Evolutionary conservation across 306 rosid genomes (phyloP), one percentile per base, ranked within the genome.

Genomic region (Delonix regia): DNA sequence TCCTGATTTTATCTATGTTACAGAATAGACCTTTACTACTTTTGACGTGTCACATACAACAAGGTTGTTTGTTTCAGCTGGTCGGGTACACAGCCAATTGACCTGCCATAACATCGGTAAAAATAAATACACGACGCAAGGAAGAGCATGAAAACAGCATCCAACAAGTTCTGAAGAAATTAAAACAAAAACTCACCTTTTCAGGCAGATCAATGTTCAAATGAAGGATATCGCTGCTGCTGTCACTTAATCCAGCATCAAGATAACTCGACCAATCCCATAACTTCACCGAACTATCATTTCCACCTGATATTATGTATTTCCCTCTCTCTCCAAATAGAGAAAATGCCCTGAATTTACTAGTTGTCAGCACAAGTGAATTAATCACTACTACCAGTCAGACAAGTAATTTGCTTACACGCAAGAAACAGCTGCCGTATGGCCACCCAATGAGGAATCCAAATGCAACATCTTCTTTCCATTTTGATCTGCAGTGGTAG

Each of bases 11-110:
- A 80, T 80, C 89, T 88, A 92, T 19, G 87, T 68, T 79, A 92
- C 71, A 21, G 92, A 87, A 78, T 87, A 91, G 82, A 91, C 96
- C 84, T 93, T 92, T 45, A 95, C 94, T 36, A 85, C 88, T 86
- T 95, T 89, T 7, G 96, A 86, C 47, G 98, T 92, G 76, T 95
- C 99, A 62, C 98, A 95, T 38, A 93, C 94, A 30, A 91, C 78
- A 25, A 95, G 96, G 87, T 93, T 95, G 84, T 93, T 97, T 1
- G 88, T 73, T 75, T 88, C 98, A 73, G 90, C 81, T 44, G 90
- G 83, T 84, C 90, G 86, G 56, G 94, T 91, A 78, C 98, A 95
- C 18, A 93, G 86, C 91, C 97, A 88, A 84, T 93, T 95, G 67
- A 93, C 98, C 99, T 95, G 97, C 78, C 78, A 64, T 79, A 62